Evolutionary conservation across 2,329 filamentous ascomycete species (phyloP).

Genomic region (Verticillium klebahnii): DNA sequence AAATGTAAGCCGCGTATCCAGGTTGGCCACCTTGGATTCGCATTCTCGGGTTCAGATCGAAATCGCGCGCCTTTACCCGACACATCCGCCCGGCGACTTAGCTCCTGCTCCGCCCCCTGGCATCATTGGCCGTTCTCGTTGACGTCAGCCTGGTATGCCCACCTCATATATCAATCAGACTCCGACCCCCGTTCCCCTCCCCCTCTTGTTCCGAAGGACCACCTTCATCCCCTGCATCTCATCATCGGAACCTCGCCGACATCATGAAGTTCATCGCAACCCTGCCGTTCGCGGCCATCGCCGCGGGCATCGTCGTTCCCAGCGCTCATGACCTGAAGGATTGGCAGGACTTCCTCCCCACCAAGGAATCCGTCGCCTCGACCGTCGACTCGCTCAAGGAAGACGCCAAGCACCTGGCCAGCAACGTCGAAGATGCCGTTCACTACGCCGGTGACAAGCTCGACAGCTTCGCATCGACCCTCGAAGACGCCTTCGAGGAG

Average conservation of each 20-base stretch:
- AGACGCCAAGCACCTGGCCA: constrained; percentile 17
- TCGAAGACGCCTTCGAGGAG: constrained; percentile 5
- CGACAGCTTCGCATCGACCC: constrained; percentile 20
- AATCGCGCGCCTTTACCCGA: background rate
- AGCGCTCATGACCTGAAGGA: constrained; percentile 40
- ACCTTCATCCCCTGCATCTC: too few relatives aligned
- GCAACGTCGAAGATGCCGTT: constrained; percentile 22
- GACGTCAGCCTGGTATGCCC: constrained; percentile 10
- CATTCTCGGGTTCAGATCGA: background rate
- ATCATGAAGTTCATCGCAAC: constrained; percentile 42
- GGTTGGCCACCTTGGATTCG: background rate
- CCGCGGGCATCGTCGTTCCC: constrained; percentile 48
- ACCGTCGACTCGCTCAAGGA: constrained; percentile 20
- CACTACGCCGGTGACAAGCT: constrained; percentile 23
- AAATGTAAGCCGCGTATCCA: background rate
- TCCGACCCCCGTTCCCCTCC: background rate
- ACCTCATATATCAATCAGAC: background rate
- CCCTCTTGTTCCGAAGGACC: background rate
- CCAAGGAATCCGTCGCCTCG: constrained; percentile 27
- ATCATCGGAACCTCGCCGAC: background rate
- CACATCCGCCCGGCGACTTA: background rate
- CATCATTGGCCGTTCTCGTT: constrained; percentile 9
- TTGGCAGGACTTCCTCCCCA: constrained; percentile 24
- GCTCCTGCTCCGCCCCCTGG: background rate
- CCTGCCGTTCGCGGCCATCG: constrained; percentile 42